A percentile compares a stretch with the other conserved stretches of the same genome.
Conservation (phyloP, 176 grass and related monocot species). For the Pontederia paniculata region DNA sequence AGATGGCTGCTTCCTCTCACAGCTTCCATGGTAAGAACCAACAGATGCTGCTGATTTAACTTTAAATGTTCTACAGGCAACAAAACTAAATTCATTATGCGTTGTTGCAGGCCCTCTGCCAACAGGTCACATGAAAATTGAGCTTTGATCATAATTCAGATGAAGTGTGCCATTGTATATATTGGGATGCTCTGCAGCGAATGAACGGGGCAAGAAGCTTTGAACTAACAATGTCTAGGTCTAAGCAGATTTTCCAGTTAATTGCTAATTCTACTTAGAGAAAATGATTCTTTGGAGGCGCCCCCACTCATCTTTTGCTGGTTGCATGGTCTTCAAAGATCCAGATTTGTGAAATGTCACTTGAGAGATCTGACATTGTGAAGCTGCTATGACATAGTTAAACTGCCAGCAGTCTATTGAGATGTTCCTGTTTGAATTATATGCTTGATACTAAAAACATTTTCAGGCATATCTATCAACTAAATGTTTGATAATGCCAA, state of each 20-base stretch:
- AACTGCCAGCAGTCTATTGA: not conserved
- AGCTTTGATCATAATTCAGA: slow-evolving; percentile 25
- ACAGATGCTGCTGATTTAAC: not conserved
- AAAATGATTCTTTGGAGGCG: slow-evolving; percentile 7
- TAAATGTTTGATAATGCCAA: not conserved
- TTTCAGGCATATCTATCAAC: not conserved
- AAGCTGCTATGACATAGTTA: not conserved
- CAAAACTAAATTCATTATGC: not conserved
- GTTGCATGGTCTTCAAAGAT: not conserved
- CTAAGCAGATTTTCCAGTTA: not conserved
- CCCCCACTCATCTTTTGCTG: not conserved
- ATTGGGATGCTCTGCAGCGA: not conserved
- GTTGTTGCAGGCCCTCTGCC: slow-evolving; percentile 22
- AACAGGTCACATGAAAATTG: slow-evolving; percentile 38
- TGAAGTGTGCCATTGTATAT: not conserved
- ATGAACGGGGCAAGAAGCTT: not conserved
- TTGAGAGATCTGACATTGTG: slow-evolving; percentile 1
- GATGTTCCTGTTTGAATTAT: not conserved
- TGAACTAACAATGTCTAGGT: not conserved
- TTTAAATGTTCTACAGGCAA: not conserved
- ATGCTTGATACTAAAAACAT: slow-evolving; percentile 5
- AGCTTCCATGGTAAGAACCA: slow-evolving; percentile 38
- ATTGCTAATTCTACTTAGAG: not conserved
- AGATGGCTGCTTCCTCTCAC: slow-evolving; percentile 29
- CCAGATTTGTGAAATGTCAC: not conserved